Evolutionary conservation across 2,329 filamentous ascomycete species (phyloP), one percentile per base, ranked within the genome.

Genomic region (Decorospora gaudefroyi): DNA sequence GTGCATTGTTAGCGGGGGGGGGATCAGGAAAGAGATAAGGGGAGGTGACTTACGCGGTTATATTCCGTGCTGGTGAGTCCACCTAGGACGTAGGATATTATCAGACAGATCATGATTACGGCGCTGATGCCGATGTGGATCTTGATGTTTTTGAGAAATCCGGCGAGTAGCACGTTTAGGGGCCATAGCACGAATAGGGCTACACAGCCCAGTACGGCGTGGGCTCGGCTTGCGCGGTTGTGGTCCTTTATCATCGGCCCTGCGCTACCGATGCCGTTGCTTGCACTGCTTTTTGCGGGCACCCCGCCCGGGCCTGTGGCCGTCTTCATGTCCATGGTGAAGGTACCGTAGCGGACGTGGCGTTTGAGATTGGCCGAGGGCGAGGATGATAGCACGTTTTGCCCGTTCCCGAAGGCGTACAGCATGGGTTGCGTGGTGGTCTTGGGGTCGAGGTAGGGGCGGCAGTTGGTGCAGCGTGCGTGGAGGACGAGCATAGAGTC

Each of bases 71-170:
- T 72, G 7, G 73, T 68, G n/a, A 68, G 62, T 18, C 76, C 71
- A 3, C 73, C 76, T 3, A 76, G 55, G 0, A 59, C 65, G 19
- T 74, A 72, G 0, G 70, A 68, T 1, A 73, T 53, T 1, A 71
- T 28, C 3, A 74, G 62, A 5, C 72, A 63, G 0, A 68, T 54
- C 8, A 72, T 51, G 4, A 72, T 67, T 0, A 74, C 28, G 0
- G 67, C 55, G 28, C 74, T 73, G 10, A 73, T 56, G 0, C 68
- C 62, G 28, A 73, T 66, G 55, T 78, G 76, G 11, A 72, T 61
- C 34, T 65, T 65, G 22, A 74, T 71, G 34, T 69, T 66, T 23
- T 66, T 62, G 16, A 73, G 53, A 8, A 74, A 68, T 2, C 70
- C 68, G 0, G 74, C 66, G 3, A 72, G 42, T 11, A 73, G 16